These are phyloP conservation scores for Favolaschia claudopus DNA, from an alignment of 768 basidiomycete genomes.

Conservation along the genomic window DNA sequence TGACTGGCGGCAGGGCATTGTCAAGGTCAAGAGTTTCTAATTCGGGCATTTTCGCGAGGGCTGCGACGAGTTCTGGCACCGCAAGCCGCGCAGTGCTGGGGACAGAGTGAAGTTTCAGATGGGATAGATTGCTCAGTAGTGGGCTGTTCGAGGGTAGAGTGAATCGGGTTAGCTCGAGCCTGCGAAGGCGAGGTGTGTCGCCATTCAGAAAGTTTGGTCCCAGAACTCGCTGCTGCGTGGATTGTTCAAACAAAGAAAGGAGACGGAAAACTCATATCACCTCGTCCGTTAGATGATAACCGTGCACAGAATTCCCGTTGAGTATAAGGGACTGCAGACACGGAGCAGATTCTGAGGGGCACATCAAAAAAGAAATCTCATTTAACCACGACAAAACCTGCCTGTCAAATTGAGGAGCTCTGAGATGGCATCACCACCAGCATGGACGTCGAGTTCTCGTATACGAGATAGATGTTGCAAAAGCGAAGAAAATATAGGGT, in stretches of 20 bases:
- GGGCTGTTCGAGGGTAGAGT: conserved; percentile 45
- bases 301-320: conserved; percentile 23
- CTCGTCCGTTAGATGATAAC: conserved; percentile 21
- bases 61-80: conserved; percentile 13
- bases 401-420: conserved; percentile 34
- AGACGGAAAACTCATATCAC: not conserved
- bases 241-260: conserved; percentile 18
- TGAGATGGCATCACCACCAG: conserved; percentile 30
- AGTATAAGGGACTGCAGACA: conserved; percentile 41
- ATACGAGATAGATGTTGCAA: conserved; percentile 43
- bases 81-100: conserved; percentile 35
- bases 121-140: conserved; percentile 43
- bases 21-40: conserved; percentile 45
- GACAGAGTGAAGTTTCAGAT: conserved; percentile 43
- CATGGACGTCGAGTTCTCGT: conserved; percentile 39
- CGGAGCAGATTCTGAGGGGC: conserved; percentile 34
- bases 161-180: conserved; percentile 43
- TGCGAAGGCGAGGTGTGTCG: conserved; percentile 42
- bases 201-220: conserved; percentile 38
- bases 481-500: conserved; percentile 37
- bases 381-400: not conserved
- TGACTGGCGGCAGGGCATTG: conserved; percentile 38
- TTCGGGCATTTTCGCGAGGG: conserved; percentile 36
- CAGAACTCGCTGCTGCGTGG: conserved; percentile 31
- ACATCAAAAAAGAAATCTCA: conserved; percentile 24